These are phyloP conservation scores for Cairneyella variabilis DNA, from an alignment of 495 filamentous ascomycete genomes.

Conservation along the genomic window DNA sequence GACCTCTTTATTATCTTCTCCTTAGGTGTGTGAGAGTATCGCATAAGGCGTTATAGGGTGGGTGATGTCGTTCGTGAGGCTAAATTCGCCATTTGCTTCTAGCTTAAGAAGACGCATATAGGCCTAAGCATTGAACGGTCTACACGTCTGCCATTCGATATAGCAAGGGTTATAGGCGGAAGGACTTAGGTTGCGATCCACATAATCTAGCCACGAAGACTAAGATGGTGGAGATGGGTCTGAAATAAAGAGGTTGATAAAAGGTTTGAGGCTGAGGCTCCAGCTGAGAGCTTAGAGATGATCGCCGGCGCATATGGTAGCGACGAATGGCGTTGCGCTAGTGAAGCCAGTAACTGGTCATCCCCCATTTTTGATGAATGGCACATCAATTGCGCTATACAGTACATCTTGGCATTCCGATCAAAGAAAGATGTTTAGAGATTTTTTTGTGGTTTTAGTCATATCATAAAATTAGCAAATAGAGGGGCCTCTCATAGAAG, in stretches of 20 bases:
- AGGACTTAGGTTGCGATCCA: neutral
- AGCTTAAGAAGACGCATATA: constrained; percentile 16
- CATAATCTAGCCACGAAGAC: constrained; percentile 4
- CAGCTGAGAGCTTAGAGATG: neutral
- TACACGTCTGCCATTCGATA: constrained; percentile 11
- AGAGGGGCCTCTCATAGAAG: neutral
- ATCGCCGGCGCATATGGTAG: neutral
- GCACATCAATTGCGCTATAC: neutral
- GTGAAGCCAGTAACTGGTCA: neutral
- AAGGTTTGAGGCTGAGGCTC: neutral
- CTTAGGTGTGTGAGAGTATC: constrained; percentile 25
- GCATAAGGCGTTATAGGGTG: constrained; percentile 17
- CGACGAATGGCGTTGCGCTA: neutral
- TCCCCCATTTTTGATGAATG: neutral
- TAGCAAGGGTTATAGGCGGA: constrained; percentile 9
- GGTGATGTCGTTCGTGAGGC: constrained; percentile 15
- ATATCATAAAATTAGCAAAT: neutral
- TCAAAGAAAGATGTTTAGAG: neutral
- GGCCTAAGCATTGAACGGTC: constrained; percentile 9
- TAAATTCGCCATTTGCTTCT: constrained; percentile 16
- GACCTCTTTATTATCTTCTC: constrained; percentile 27
- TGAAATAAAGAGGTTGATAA: neutral
- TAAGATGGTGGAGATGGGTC: constrained; percentile 2
- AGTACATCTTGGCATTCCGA: neutral
- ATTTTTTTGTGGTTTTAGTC: neutral